These are phyloP conservation scores for Parafenestella ontariensis DNA, from an alignment of 2,329 filamentous ascomycete species.

Conservation along the genomic window DNA sequence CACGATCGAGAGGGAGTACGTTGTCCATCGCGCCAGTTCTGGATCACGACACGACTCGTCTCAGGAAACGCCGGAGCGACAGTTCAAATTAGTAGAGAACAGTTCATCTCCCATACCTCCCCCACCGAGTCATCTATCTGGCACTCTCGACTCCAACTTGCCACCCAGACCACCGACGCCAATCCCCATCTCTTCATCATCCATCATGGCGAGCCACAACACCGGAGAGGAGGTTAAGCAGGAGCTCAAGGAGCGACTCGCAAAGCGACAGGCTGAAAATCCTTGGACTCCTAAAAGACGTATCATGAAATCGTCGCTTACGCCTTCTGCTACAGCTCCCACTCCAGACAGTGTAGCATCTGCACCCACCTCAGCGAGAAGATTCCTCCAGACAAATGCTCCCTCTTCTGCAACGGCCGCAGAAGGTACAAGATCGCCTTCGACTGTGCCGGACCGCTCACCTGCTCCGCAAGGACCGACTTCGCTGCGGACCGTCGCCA, in stretches of 20 bases:
- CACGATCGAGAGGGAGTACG: slow-evolving; percentile 21
- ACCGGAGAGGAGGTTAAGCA: slow-evolving; percentile 8
- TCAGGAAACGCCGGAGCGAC: slow-evolving; percentile 33
- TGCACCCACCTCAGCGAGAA: slow-evolving; percentile 3
- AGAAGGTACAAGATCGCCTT: slow-evolving; percentile 44
- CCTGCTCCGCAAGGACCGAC: slow-evolving; percentile 32
- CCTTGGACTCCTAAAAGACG: slow-evolving; percentile 17
- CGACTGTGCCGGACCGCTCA: slow-evolving; percentile 40
- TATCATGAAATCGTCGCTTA: slow-evolving; percentile 2
- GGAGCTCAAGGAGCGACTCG: slow-evolving; percentile 15
- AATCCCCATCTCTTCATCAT: slow-evolving; percentile 11
- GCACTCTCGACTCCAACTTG: slow-evolving; percentile 21
- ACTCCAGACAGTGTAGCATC: neutral
- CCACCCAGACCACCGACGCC: slow-evolving; percentile 30
- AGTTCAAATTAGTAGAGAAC: slow-evolving; percentile 1
- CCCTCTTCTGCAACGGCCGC: slow-evolving; percentile 5
- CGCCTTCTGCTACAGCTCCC: slow-evolving; percentile 3
- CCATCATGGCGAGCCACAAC: slow-evolving; percentile 24
- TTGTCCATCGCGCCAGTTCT: slow-evolving; percentile 6
- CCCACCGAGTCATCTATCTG: slow-evolving; percentile 33
- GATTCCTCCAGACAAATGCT: slow-evolving; percentile 3
- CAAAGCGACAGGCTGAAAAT: slow-evolving; percentile 14
- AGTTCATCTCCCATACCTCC: slow-evolving; percentile 29
- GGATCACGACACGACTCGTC: slow-evolving; percentile 43
- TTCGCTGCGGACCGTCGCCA: slow-evolving; percentile 36